Base-by-base conservation (phyloP, 148 eudicot species). In the Arctostaphylos glauca region DNA sequence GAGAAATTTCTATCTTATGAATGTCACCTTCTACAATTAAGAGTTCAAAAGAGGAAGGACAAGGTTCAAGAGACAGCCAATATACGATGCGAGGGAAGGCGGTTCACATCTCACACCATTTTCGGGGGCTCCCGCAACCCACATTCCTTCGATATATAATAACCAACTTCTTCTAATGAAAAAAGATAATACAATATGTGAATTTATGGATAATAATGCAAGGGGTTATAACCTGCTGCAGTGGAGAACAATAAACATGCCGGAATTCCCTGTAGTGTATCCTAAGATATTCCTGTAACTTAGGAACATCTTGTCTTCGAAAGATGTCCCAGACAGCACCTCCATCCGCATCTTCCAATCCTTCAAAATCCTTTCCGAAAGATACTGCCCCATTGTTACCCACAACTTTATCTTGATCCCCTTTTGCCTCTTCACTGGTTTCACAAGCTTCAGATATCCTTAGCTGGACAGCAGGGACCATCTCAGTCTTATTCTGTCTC, bases 321-420 rank as follows among this genome's bases (percentile, higher is more conserved):
- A 88, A 90, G 53, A 90, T 88, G 84, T 90, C 92, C 92, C 92
- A 90, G 44, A 90, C 81, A 58, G 92, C 90, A 59, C 90, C 87
- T 55, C 87, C 88, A 21, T 88, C 90, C 2, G 44, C 60, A 62
- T 78, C 54, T 47, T 76, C 80, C 59, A 44, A 60, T 76, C 87
- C 93, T 49, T 86, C 90, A 14, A 78, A 71, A 14, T 38, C 38
- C 54, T 46, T 82, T 50, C 25, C 86, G 1, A 54, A 49, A 64
- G 52, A 44, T 21, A 47, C 64, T 16, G 15, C 44, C 49, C 44
- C 66, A 46, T 19, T 14, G 15, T 23, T 14, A 25, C 77, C 60
- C 66, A 47, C 43, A 12, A 38, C 58, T 50, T 80, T 12, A 67
- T 49, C 62, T 50, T 0, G 25, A 67, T 49, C 50, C 31, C 54